Evolutionary conservation across 306 rosid genomes (phyloP).

Genomic region (Cucumis cinereus): DNA sequence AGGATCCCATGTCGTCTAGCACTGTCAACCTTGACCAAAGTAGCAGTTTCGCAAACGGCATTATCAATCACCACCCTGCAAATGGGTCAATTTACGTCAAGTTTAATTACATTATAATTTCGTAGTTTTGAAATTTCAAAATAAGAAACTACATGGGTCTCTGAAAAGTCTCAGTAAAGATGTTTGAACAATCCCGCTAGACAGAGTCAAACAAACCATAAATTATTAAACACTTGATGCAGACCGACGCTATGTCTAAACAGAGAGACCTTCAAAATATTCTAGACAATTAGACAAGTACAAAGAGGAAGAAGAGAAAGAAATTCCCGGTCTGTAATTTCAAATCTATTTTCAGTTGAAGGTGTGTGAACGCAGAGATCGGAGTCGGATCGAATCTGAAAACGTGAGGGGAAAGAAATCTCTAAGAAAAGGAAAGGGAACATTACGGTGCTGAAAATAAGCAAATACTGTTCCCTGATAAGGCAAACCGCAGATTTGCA

Average conservation of each 20-base stretch:
- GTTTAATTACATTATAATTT: not conserved
- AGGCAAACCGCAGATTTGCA: not conserved
- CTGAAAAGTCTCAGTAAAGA: conserved; percentile 1
- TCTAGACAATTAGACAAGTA: not conserved
- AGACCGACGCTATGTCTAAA: not conserved
- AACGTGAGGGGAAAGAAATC: conserved; percentile 1
- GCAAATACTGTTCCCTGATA: not conserved
- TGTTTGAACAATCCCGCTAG: not conserved
- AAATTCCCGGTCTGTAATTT: not conserved
- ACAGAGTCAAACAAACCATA: conserved; percentile 9
- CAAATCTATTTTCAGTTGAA: not conserved
- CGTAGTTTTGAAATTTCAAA: not conserved
- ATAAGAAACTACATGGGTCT: not conserved
- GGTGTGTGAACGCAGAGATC: not conserved
- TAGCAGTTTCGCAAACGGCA: conserved; percentile 64
- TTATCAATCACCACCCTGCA: conserved; percentile 89
- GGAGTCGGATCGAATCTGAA: conserved; percentile 9
- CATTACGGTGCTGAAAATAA: not conserved
- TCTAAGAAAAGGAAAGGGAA: conserved; percentile 9
- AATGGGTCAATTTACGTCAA: conserved; percentile 19
- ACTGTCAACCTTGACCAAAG: conserved; percentile 90
- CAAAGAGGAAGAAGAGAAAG: not conserved
- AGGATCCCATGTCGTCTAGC: conserved; percentile 84
- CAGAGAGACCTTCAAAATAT: not conserved
- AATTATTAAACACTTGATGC: not conserved